Evolutionary conservation across 129 eudicot species (phyloP).

Genomic region (Flaveria linearis): DNA sequence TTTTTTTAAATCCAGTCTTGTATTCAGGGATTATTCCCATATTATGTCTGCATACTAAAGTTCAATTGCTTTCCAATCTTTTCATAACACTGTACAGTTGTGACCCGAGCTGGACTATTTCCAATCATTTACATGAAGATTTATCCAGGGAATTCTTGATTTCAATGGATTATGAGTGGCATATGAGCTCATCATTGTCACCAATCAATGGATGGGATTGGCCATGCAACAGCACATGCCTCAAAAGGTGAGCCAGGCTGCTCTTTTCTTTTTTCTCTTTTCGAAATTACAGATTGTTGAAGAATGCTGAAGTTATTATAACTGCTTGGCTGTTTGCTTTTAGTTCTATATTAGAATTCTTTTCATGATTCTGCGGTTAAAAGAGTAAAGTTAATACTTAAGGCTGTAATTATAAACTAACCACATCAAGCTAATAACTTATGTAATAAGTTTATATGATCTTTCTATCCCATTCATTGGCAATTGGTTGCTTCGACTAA

Average conservation of each 20-base stretch:
- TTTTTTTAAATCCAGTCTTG: background rate
- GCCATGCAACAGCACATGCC: slow-evolving; percentile 42
- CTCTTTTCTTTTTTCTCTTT: slow-evolving; percentile 8
- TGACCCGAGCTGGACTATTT: slow-evolving; percentile 26
- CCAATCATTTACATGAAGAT: slow-evolving; percentile 35
- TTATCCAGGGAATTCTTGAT: slow-evolving; percentile 27
- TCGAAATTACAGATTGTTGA: slow-evolving; percentile 25
- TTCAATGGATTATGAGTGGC: slow-evolving; percentile 35
- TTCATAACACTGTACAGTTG: slow-evolving; percentile 25
- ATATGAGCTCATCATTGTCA: slow-evolving; percentile 43
- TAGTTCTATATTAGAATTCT: background rate
- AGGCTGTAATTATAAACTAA: background rate
- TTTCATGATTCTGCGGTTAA: background rate
- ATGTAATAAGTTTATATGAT: too few relatives aligned
- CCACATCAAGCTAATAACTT: slow-evolving; percentile 9
- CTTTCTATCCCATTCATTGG: background rate
- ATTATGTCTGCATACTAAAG: slow-evolving; percentile 20
- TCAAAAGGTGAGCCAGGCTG: slow-evolving; percentile 34
- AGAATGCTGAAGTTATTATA: slow-evolving; percentile 24
- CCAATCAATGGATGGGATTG: slow-evolving; percentile 29
- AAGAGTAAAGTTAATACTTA: background rate
- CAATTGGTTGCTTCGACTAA: too few relatives aligned
- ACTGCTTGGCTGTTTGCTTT: slow-evolving; percentile 29
- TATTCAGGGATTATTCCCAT: slow-evolving; percentile 11
- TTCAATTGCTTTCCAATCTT: slow-evolving; percentile 27